Percentiles rank a stretch among this genome's conserved stretches.
Evolutionary conservation across 805 yeast species (phyloP).

Genomic region (Yarrowia porcina): DNA sequence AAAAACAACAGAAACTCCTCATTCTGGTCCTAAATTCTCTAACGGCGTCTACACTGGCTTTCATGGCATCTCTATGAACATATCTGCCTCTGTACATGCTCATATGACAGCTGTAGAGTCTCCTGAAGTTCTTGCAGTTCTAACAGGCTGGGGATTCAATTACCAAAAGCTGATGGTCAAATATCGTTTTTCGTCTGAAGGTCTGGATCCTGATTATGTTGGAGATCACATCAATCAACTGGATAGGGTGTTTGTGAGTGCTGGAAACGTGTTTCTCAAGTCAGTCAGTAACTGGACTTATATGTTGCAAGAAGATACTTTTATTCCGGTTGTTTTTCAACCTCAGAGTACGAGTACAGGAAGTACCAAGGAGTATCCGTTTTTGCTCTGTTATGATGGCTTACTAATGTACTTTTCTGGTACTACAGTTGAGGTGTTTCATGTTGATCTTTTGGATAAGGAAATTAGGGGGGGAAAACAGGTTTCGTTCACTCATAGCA

Average conservation of each 20-base stretch:
- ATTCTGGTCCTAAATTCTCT: not conserved
- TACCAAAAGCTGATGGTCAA: constrained; percentile 3
- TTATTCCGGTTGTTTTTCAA: not conserved
- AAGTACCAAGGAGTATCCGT: not conserved
- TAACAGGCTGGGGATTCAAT: not conserved
- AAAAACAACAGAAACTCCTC: too few species aligned
- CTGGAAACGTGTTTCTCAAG: not conserved
- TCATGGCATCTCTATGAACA: not conserved
- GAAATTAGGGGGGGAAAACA: not conserved
- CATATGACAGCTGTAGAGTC: not conserved
- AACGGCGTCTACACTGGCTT: not conserved
- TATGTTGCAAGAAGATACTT: not conserved
- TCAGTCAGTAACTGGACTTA: constrained; percentile 2
- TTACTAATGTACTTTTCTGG: not conserved
- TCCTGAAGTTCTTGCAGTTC: not conserved
- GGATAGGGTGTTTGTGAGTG: not conserved
- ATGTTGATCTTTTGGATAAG: not conserved
- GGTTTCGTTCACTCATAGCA: not conserved
- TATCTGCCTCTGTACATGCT: not conserved
- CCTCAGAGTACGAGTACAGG: not conserved
- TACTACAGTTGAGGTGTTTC: not conserved
- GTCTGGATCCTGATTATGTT: not conserved
- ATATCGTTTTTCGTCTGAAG: not conserved
- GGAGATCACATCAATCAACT: not conserved
- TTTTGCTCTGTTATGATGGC: not conserved